phyloP scores from a whole-genome alignment of 2,329 filamentous ascomycete genomes.

The Bisporella sp. region DNA sequence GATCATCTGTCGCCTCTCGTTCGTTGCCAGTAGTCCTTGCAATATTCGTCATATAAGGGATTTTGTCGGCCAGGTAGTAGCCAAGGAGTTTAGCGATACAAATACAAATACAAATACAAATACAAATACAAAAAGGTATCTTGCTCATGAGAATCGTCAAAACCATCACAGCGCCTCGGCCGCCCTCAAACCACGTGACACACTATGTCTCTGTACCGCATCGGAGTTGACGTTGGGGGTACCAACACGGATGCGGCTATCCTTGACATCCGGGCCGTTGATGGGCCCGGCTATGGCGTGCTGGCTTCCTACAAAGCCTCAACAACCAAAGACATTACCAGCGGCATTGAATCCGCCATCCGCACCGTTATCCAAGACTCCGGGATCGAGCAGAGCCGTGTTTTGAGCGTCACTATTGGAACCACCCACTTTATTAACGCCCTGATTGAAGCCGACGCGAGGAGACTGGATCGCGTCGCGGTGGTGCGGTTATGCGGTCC shows the following conservation, averaged over 20 bases:
- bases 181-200: no score
- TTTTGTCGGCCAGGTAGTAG: no score
- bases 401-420: slow-evolving; percentile 19
- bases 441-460: slow-evolving; percentile 39
- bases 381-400: slow-evolving; percentile 7
- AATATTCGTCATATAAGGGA: no score
- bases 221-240: slow-evolving; percentile 32
- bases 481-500: slow-evolving; percentile 39
- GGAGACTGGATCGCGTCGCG: slow-evolving; percentile 40
- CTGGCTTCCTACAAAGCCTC: slow-evolving; percentile 19
- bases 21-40: no score
- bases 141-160: no score
- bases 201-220: slow-evolving; percentile 8
- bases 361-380: slow-evolving; percentile 14
- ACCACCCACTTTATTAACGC: slow-evolving; percentile 43
- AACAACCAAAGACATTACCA: slow-evolving; percentile 28
- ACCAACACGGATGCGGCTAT: slow-evolving; percentile 30
- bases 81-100: no score
- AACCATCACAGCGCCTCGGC: no score
- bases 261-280: slow-evolving; percentile 16
- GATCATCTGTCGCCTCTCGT: no score
- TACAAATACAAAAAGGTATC: no score
- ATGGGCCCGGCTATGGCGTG: slow-evolving; percentile 23
- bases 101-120: no score
- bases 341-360: slow-evolving; percentile 17